phyloP scores from a whole-genome alignment of 2,329 filamentous ascomycete genomes.

The Neocatenulostroma microsporum region DNA sequence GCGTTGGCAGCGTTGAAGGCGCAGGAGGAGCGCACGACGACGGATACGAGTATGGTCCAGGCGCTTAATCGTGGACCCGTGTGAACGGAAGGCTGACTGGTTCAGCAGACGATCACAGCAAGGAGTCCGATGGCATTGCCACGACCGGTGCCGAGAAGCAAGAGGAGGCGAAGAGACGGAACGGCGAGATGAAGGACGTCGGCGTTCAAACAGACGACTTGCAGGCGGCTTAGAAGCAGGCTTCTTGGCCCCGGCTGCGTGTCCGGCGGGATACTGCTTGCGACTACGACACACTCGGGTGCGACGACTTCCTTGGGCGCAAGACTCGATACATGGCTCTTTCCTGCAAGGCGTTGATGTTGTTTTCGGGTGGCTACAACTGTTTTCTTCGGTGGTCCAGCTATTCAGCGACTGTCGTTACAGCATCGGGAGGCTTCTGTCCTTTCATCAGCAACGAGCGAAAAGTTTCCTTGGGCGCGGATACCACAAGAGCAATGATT shows the following conservation, averaged over 20 bases:
- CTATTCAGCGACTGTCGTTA: slow-evolving; percentile 12
- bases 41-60: slow-evolving; percentile 24
- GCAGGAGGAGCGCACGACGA: slow-evolving; percentile 32
- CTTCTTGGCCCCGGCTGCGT: slow-evolving; percentile 13
- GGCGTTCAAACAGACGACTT: slow-evolving; percentile 25
- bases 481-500: not conserved
- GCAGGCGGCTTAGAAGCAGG: slow-evolving; percentile 16
- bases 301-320: not conserved
- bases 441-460: slow-evolving; percentile 3
- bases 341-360: slow-evolving; percentile 9
- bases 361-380: slow-evolving; percentile 7
- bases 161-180: slow-evolving; percentile 15
- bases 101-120: slow-evolving; percentile 21
- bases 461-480: slow-evolving; percentile 5
- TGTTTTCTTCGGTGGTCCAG: slow-evolving; percentile 9
- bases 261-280: not conserved
- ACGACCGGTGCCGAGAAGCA: slow-evolving; percentile 18
- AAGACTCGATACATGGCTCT: slow-evolving; percentile 1
- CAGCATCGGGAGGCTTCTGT: slow-evolving; percentile 9
- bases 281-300: too few species aligned
- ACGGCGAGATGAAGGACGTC: slow-evolving; percentile 21
- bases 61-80: slow-evolving; percentile 20
- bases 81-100: slow-evolving; percentile 21
- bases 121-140: slow-evolving; percentile 14
- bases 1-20: too few species aligned